Conservation (phyloP, 345 rosid genomes). For the Noccaea bulbosa region DNA sequence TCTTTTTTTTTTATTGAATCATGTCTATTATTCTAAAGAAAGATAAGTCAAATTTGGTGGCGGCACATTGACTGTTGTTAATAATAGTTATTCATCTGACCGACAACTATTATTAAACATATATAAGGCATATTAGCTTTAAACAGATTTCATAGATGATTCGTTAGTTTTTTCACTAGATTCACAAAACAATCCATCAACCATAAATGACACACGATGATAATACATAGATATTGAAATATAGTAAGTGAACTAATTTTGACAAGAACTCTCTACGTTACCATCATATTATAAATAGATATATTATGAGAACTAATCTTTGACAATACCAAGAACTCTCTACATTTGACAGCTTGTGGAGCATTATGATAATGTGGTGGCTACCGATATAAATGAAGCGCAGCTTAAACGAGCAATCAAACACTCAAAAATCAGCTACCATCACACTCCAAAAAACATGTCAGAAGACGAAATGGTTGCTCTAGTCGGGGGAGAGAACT, state of each 20-base stretch:
- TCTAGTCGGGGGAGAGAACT: slow-evolving; percentile 40
- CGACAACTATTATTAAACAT: too few species aligned
- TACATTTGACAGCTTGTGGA: slow-evolving; percentile 30
- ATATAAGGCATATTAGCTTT: too few species aligned
- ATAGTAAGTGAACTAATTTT: too few species aligned
- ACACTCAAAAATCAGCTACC: slow-evolving; percentile 38
- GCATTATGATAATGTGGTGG: slow-evolving; percentile 42
- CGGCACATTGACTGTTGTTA: too few species aligned
- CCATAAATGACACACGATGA: too few species aligned
- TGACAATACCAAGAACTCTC: not conserved
- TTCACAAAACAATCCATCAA: too few species aligned
- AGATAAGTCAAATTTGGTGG: slow-evolving; percentile 29
- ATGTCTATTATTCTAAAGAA: not conserved
- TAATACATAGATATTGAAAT: too few species aligned
- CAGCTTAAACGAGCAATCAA: slow-evolving; percentile 40
- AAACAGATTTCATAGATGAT: too few species aligned
- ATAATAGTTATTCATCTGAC: too few species aligned
- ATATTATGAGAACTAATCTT: not conserved
- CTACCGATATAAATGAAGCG: slow-evolving; percentile 41
- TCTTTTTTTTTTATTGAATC: not conserved
- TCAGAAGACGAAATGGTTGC: slow-evolving; percentile 42
- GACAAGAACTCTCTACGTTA: too few species aligned
- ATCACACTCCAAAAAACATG: slow-evolving; percentile 38
- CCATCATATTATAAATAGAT: not conserved
- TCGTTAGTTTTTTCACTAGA: too few species aligned